Evolutionary conservation across 345 rosid genomes (phyloP), one percentile per base, ranked within the genome.

Genomic region (Raphanus sativus): DNA sequence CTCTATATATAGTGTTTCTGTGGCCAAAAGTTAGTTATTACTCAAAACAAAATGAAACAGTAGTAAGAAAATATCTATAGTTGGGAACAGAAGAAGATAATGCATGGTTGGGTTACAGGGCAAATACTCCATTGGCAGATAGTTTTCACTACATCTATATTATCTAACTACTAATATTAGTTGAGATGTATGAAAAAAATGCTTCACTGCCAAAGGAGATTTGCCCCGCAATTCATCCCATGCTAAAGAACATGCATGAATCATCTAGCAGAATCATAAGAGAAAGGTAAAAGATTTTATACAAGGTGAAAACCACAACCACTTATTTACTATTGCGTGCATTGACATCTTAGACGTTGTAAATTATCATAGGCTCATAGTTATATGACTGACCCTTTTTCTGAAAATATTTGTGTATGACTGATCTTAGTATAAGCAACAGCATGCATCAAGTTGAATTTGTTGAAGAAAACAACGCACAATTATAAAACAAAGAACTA

Each of bases 151-250:
- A 55, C 60, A 36, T 77, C 32, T 24, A 30, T 33, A 25, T 69
- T 7, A 59, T 59, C 63, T 6, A 60, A 13, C n/a, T 60, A 21
- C 9, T 10, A 24, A 45, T 12, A 2, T 13, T 60, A 5, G 28
- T 8, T 59, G 21, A 68, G 12, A 60, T 75, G 40, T 15, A 58
- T 58, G 28, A 9, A 65, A 50, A n/a, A 54, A 54, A 65, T 30
- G 30, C 1, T 60, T 52, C n/a, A 33, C 77, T 71, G 81, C 81
- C 81, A 78, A 78, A 78, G 77, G 81, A 78, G 69, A 78, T 78
- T 78, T 78, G 77, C 77, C 81, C 81, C 58, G 67, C 81, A 71
- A 77, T 58, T 77, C 63, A 72, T 65, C 9, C 34, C 48, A 72
- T 66, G 73, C 81, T 66, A 70, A 64, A 17, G 3, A 40, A 21